Evolutionary conservation across 1,139 yeast genomes (phyloP), one percentile per base, ranked within the genome.

Genomic region (Suhomyces yuchorum): DNA sequence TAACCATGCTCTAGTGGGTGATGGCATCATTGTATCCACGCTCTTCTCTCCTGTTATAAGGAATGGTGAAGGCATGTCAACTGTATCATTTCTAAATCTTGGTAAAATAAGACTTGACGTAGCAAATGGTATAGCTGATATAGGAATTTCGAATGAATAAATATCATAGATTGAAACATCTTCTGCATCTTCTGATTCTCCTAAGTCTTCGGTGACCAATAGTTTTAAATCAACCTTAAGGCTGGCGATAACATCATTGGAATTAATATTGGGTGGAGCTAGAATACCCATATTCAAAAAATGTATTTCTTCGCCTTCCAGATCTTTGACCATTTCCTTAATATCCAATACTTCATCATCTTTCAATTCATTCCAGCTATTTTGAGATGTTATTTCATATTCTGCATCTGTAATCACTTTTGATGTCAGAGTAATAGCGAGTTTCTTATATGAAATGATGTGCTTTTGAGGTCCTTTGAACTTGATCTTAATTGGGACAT

Each of bases 1-100:
- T 36, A 64, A 55, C 87, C 87, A 82, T 8, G 65, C 54, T 46
- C 87, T 64, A 2, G 72, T 62, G 3, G 78, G 76, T 37, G 71
- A 66, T 0, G 84, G 82, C 62, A 71, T 62, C 5, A 71, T 59
- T 4, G 57, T 44, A 12, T 60, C 60, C 3, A 51, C 46, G 17
- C 50, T 56, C 3, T 48, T 37, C 8, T 51, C 52, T 7, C 52
- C 57, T 2, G 50, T 30, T 18, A 70, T 44, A 3, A 72, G 55
- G 49, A 80, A 78, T 1, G 80, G 73, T 11, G 71, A 70, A 0
- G 82, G 81, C 61, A 80, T 67, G 34, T 70, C 74, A 23, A 50
- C 51, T 0, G 43, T 37, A 1, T 61, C 59, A 3, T 55, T 61
- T 24, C 72, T 58, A 17, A 64, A 58, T 19, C 72, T 56, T 7